Conservation (phyloP, 2,329 filamentous ascomycete species). For the Colletotrichum tropicale region DNA sequence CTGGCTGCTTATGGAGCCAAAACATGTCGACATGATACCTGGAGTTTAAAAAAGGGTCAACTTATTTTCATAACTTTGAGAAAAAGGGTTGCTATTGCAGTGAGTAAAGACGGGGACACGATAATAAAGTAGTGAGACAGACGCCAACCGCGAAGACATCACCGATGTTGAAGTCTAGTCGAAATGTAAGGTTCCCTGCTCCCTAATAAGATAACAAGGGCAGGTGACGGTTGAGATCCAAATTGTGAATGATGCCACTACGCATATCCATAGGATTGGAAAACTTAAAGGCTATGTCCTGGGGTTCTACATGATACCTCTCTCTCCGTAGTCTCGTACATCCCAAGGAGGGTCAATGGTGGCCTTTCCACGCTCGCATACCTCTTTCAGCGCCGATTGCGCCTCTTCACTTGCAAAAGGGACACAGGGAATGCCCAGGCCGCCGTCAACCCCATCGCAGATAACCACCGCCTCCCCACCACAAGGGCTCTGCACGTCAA, state of each 20-base stretch:
- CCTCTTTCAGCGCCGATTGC: slow-evolving; percentile 31
- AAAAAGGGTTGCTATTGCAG: not conserved
- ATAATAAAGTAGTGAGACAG: not conserved
- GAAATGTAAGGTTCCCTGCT: not conserved
- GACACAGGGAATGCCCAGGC: slow-evolving; percentile 37
- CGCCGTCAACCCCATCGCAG: slow-evolving; percentile 51
- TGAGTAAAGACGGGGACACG: not conserved
- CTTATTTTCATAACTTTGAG: not conserved
- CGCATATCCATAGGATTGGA: not conserved
- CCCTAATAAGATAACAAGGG: not conserved
- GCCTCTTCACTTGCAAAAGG: slow-evolving; percentile 35
- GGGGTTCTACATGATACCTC: not conserved
- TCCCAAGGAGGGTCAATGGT: slow-evolving; percentile 19
- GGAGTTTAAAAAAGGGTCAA: not conserved
- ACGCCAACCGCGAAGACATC: not conserved
- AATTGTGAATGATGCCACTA: not conserved
- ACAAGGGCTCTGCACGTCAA: slow-evolving; percentile 57
- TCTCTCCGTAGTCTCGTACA: not conserved
- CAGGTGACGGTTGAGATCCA: not conserved
- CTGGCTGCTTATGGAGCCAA: not conserved
- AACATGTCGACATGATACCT: not conserved
- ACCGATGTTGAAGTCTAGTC: not conserved
- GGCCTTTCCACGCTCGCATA: slow-evolving; percentile 30
- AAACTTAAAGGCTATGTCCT: not conserved
- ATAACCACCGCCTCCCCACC: slow-evolving; percentile 47